These are phyloP conservation scores for Dactylellina parvicollis DNA, from an alignment of 2,329 filamentous ascomycete genomes.

Conservation along the genomic window DNA sequence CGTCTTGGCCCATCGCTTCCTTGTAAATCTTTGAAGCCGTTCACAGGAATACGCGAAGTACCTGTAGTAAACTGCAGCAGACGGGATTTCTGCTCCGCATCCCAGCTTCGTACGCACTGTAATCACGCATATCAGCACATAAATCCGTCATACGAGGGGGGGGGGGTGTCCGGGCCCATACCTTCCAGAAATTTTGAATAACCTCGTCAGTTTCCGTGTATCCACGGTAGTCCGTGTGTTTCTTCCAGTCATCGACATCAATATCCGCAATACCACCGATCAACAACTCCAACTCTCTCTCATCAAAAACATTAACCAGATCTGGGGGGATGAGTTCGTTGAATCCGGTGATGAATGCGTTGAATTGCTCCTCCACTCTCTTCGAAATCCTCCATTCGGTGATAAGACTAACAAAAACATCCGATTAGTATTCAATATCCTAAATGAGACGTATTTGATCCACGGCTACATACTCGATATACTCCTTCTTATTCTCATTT, in stretches of 20 bases:
- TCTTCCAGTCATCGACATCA: conserved; percentile 99
- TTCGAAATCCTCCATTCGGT: conserved; percentile 99
- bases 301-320: conserved; percentile 97
- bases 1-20: conserved; percentile 93
- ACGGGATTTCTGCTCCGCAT: conserved; percentile 97
- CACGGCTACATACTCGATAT: conserved; percentile 76
- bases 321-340: conserved; percentile 96
- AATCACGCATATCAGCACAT: conserved; percentile 55
- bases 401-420: conserved; percentile 72
- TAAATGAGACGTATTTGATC: neutral
- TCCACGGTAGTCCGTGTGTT: conserved; percentile 98
- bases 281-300: conserved; percentile 92
- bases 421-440: neutral
- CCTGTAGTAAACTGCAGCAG: conserved; percentile 96
- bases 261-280: conserved; percentile 99
- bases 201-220: conserved; percentile 98
- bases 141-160: neutral
- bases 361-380: conserved; percentile 97
- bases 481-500: conserved; percentile 99
- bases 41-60: conserved; percentile 96
- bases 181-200: conserved; percentile 98
- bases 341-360: conserved; percentile 96
- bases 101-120: conserved; percentile 86
- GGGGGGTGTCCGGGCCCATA: conserved; percentile 58
- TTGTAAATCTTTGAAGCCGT: conserved; percentile 98